Percentiles rank a stretch among this genome's conserved stretches.
Conservation (phyloP, 164 flowering plant species). For the Nelumbo lutea region DNA sequence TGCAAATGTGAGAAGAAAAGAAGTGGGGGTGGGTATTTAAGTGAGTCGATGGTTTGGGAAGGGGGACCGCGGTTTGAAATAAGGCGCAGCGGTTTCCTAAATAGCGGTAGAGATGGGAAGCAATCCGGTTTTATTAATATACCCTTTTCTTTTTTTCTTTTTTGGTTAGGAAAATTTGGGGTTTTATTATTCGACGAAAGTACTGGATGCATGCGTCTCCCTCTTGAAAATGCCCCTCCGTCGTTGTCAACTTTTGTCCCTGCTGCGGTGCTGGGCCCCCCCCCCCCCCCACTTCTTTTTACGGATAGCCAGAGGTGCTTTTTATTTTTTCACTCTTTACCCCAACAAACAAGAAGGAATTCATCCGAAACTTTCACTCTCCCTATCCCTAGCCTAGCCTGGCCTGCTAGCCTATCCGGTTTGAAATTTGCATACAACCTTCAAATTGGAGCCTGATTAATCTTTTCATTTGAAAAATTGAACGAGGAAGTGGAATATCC, state of each 20-base stretch:
- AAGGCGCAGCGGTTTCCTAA: conserved; percentile 39
- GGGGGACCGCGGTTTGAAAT: conserved; percentile 20
- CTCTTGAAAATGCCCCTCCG: conserved; percentile 22
- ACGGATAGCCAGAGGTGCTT: no score
- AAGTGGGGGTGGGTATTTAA: conserved; percentile 17
- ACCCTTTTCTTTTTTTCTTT: no score
- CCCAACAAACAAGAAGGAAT: no score
- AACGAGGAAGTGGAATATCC: no score
- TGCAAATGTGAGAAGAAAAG: background rate
- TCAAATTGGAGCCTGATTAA: no score
- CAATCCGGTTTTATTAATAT: background rate
- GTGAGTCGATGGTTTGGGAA: conserved; percentile 5
- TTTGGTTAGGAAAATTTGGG: conserved; percentile 11
- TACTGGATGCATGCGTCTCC: background rate
- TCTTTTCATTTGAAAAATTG: no score
- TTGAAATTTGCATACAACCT: no score
- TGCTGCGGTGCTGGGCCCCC: background rate
- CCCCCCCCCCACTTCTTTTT: background rate
- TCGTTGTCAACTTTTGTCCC: conserved; percentile 18
- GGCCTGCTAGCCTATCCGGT: no score
- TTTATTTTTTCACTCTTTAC: no score
- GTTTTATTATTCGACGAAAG: conserved; percentile 7
- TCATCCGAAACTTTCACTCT: no score
- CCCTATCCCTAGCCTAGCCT: no score
- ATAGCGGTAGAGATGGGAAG: conserved; percentile 19